Percentiles rank a stretch among this genome's conserved stretches.
Conservation (phyloP, 306 rosid species). For the Corylus americana region DNA sequence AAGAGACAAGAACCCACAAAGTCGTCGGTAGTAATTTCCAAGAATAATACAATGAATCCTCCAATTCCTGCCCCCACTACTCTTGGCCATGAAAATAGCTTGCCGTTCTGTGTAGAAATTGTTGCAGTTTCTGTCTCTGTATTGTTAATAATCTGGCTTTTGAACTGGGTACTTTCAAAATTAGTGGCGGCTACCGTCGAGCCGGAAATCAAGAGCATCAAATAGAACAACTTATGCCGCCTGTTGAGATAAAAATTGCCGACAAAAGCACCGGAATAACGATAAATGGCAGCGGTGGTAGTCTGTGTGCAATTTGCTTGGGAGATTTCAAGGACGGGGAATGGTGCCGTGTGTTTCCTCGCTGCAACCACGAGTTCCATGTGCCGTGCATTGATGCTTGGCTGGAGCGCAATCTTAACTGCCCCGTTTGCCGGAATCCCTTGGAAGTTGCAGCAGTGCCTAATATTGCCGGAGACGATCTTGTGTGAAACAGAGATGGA, state of each 20-base stretch:
- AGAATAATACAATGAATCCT: too few species aligned
- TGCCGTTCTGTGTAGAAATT: too few species aligned
- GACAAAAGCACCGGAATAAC: too few species aligned
- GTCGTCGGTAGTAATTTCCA: too few species aligned
- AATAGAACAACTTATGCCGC: neutral
- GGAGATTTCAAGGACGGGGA: conserved; percentile 1
- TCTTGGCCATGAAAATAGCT: too few species aligned
- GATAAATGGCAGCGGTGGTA: too few species aligned
- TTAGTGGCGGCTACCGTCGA: too few species aligned
- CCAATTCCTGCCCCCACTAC: too few species aligned
- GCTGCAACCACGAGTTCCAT: neutral
- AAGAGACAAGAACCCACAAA: too few species aligned
- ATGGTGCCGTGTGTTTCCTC: neutral
- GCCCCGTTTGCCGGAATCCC: neutral
- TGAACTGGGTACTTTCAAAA: too few species aligned
- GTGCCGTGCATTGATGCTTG: neutral
- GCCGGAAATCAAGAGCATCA: neutral
- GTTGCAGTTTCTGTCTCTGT: too few species aligned
- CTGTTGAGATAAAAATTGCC: neutral
- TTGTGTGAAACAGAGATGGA: neutral
- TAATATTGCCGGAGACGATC: neutral
- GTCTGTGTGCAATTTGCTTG: neutral
- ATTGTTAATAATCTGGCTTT: too few species aligned
- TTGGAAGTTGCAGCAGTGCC: neutral
- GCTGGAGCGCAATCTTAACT: neutral